phyloP scores from a whole-genome alignment of 1,139 yeast genomes.

The Yarrowia galli region DNA sequence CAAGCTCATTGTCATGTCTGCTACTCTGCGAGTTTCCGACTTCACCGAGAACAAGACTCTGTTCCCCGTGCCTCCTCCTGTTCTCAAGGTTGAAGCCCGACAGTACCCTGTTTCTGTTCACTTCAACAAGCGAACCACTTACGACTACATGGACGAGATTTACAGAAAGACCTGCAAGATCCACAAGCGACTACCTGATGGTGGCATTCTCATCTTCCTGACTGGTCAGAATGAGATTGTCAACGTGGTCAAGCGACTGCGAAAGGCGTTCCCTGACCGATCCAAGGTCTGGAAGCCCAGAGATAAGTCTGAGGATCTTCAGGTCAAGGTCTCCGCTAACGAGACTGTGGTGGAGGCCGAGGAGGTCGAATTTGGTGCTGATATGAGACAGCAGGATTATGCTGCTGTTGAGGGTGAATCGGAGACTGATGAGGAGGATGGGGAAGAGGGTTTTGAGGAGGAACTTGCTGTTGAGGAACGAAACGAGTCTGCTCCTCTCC shows the following conservation, averaged over 20 bases:
- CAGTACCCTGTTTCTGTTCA: slow-evolving; percentile 95
- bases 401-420: slow-evolving; percentile 57
- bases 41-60: slow-evolving; percentile 80
- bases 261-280: slow-evolving; percentile 66
- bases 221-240: slow-evolving; percentile 95
- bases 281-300: slow-evolving; percentile 51
- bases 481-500: slow-evolving; percentile 78
- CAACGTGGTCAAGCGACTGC: slow-evolving; percentile 71
- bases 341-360: slow-evolving; percentile 81
- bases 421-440: slow-evolving; percentile 60
- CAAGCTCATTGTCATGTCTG: slow-evolving; percentile 79
- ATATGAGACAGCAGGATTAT: slow-evolving; percentile 53
- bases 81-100: slow-evolving; percentile 89
- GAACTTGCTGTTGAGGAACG: slow-evolving; percentile 70
- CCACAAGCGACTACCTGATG: slow-evolving; percentile 86
- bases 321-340: slow-evolving; percentile 64
- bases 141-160: slow-evolving; percentile 85
- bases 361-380: slow-evolving; percentile 78
- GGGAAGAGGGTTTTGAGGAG: slow-evolving; percentile 94
- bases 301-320: slow-evolving; percentile 44
- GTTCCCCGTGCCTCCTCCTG: slow-evolving; percentile 84
- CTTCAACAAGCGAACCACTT: slow-evolving; percentile 80
- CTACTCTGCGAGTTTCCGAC: slow-evolving; percentile 91
- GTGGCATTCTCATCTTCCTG: slow-evolving; percentile 88
- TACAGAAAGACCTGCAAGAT: slow-evolving; percentile 85